Evolutionary conservation across 1,284 basidiomycete species (phyloP).

Genomic region (Cryptococcus sp.): DNA sequence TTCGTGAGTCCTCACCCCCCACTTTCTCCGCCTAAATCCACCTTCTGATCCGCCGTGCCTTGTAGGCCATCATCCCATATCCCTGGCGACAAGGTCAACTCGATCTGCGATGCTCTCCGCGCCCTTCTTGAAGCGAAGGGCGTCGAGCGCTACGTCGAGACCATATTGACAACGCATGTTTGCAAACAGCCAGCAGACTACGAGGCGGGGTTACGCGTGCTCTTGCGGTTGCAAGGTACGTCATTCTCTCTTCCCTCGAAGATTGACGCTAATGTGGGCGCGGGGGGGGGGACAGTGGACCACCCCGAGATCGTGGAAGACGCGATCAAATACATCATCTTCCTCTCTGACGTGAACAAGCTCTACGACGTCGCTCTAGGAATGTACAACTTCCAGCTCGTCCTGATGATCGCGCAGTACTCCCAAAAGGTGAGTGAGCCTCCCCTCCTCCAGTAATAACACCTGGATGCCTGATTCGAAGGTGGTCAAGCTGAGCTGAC

Average conservation of each 20-base stretch:
- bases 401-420: conserved; percentile 93
- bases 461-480: neutral
- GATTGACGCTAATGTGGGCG: neutral
- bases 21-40: neutral
- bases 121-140: conserved; percentile 67
- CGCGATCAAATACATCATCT: conserved; percentile 97
- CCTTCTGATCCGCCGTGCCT: neutral
- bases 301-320: conserved; percentile 81
- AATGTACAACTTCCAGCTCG: conserved; percentile 97
- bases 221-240: conserved; percentile 74
- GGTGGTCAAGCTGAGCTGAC: neutral
- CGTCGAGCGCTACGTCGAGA: conserved; percentile 77
- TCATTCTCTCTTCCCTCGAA: neutral
- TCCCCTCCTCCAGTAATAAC: neutral
- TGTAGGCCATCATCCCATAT: conserved; percentile 9
- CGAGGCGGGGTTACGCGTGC: conserved; percentile 72
- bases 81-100: conserved; percentile 57
- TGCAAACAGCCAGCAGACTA: conserved; percentile 89
- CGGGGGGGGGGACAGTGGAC: conserved; percentile 53
- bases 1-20: conserved; percentile 13
- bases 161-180: conserved; percentile 87
- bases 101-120: conserved; percentile 76
- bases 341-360: conserved; percentile 87
- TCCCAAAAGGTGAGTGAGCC: conserved; percentile 72
- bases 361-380: conserved; percentile 93